A percentile compares a stretch with the other conserved stretches of the same genome.
Conservation (phyloP, 1,284 basidiomycete genomes). For the Cryptococcus sp. region DNA sequence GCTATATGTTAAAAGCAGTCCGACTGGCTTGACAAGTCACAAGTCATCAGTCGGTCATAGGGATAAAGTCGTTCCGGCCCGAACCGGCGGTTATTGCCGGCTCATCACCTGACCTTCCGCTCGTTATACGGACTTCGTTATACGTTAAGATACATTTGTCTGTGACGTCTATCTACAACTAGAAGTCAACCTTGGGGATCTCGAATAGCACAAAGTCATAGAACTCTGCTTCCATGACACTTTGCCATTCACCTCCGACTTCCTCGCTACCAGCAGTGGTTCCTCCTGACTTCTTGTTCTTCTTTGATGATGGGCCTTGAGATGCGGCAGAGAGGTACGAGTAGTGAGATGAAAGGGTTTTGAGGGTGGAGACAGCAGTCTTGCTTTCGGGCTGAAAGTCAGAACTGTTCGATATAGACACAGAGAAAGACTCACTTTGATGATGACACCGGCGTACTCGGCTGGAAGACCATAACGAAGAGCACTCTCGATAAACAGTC, state of each 20-base stretch:
- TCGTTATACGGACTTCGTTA: no score
- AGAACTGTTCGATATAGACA: background rate
- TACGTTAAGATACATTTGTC: no score
- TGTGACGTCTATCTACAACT: background rate
- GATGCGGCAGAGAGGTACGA: slow-evolving; percentile 64
- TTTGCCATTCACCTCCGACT: slow-evolving; percentile 81
- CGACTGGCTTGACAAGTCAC: no score
- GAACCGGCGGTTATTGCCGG: no score
- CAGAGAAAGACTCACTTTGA: slow-evolving; percentile 60
- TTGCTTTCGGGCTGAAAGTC: slow-evolving; percentile 75
- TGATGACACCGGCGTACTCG: slow-evolving; percentile 73
- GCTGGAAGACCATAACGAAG: slow-evolving; percentile 93
- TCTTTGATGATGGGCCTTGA: slow-evolving; percentile 25
- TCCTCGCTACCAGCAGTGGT: slow-evolving; percentile 50
- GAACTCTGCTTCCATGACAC: slow-evolving; percentile 87
- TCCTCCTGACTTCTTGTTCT: slow-evolving; percentile 44
- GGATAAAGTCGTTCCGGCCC: no score
- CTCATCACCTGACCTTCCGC: no score
- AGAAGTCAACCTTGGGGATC: slow-evolving; percentile 44
- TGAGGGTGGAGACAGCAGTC: slow-evolving; percentile 71
- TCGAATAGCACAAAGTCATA: slow-evolving; percentile 87
- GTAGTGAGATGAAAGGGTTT: slow-evolving; percentile 70
- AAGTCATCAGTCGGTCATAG: no score
- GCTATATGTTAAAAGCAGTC: no score
- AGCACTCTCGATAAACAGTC: slow-evolving; percentile 91